phyloP scores from a whole-genome alignment of 2,329 filamentous ascomycete genomes.

The Drechslerella dactyloides region DNA sequence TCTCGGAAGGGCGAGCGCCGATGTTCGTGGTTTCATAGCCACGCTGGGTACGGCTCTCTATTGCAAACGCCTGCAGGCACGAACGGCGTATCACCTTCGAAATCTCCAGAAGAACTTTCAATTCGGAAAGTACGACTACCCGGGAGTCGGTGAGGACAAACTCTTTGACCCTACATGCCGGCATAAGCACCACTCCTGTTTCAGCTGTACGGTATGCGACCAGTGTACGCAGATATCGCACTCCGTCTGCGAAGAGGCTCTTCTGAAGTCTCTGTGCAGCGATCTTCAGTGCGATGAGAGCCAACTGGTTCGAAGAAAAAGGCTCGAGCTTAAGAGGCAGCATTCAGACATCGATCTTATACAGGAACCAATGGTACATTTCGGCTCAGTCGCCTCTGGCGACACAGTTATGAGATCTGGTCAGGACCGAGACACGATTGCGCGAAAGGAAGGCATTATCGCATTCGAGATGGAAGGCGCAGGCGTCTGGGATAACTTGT shows the following conservation, averaged over 20 bases:
- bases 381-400: conserved; percentile 57
- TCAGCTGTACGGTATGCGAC: conserved; percentile 20
- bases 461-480: conserved; percentile 58
- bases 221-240: conserved; percentile 22
- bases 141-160: conserved; percentile 54
- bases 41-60: conserved; percentile 51
- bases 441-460: conserved; percentile 53
- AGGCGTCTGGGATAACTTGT: conserved; percentile 57
- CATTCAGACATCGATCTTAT: conserved; percentile 3
- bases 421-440: conserved; percentile 55
- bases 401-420: conserved; percentile 58
- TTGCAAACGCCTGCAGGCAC: conserved; percentile 32
- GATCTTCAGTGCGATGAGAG: conserved; percentile 55
- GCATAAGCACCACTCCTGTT: conserved; percentile 55
- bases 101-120: conserved; percentile 49
- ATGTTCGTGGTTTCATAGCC: conserved; percentile 56
- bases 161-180: conserved; percentile 55
- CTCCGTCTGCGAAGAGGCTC: conserved; percentile 53
- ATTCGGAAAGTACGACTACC: conserved; percentile 53
- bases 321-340: conserved; percentile 9
- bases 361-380: conserved; percentile 54
- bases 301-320: conserved; percentile 34
- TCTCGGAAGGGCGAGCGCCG: conserved; percentile 52
- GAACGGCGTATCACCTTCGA: conserved; percentile 41
- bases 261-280: conserved; percentile 52